Evolutionary conservation across 306 rosid species (phyloP).

Genomic region (Casuarina equisetifolia): DNA sequence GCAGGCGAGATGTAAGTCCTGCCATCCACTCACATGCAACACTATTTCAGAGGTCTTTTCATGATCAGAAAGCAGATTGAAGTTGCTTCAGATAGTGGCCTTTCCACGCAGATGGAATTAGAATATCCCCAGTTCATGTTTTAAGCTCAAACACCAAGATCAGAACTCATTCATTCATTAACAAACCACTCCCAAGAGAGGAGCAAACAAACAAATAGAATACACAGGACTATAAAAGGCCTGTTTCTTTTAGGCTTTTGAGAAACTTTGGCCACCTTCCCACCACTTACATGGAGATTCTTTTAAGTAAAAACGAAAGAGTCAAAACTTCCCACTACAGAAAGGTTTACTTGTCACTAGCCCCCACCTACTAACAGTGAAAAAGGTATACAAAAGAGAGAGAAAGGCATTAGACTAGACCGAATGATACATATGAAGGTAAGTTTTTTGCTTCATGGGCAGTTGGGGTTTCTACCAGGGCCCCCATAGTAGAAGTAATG

Average conservation of each 20-base stretch:
- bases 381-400: conserved; percentile 37
- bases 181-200: conserved; percentile 68
- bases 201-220: conserved; percentile 66
- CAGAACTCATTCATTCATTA: conserved; percentile 28
- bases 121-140: conserved; percentile 13
- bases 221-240: conserved; percentile 51
- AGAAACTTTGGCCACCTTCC: conserved; percentile 71
- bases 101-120: not conserved
- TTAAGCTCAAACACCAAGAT: not conserved
- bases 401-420: conserved; percentile 38
- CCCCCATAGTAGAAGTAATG: conserved; percentile 99
- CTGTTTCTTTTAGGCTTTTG: conserved; percentile 58
- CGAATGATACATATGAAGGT: conserved; percentile 50
- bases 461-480: conserved; percentile 86
- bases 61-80: not conserved
- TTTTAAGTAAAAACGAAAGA: conserved; percentile 36
- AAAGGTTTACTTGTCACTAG: conserved; percentile 31
- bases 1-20: conserved; percentile 24
- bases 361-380: conserved; percentile 36
- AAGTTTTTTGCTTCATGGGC: conserved; percentile 39
- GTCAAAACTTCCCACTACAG: conserved; percentile 89
- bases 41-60: conserved; percentile 13
- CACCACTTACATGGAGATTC: conserved; percentile 71
- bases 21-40: conserved; percentile 62
- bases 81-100: not conserved